phyloP scores from a whole-genome alignment of 2,329 filamentous ascomycete species.

The Purpureocillium takamizusanense region DNA sequence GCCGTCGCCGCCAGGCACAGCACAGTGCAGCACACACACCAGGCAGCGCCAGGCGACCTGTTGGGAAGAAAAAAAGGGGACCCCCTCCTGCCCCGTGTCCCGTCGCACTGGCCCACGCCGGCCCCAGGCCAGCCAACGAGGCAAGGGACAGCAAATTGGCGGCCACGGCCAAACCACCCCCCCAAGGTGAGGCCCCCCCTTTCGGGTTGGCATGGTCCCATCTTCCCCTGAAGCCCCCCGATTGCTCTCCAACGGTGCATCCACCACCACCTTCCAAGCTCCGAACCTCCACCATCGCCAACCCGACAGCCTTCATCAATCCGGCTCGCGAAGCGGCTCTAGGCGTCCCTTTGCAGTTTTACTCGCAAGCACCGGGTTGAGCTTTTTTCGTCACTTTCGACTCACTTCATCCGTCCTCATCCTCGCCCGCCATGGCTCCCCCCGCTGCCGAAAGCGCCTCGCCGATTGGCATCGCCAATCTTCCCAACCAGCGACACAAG shows the following conservation, averaged over 20 bases:
- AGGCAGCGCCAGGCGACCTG: slow-evolving; percentile 3
- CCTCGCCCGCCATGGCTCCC: slow-evolving; percentile 42
- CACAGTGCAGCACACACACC: too few relatives aligned
- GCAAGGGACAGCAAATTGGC: slow-evolving; percentile 22
- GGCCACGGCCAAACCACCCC: background rate
- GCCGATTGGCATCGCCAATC: slow-evolving; percentile 66
- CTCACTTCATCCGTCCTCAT: slow-evolving; percentile 6
- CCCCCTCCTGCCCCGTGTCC: slow-evolving; percentile 6
- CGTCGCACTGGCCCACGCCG: slow-evolving; percentile 4
- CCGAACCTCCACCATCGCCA: slow-evolving; percentile 5
- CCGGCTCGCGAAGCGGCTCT: slow-evolving; percentile 1
- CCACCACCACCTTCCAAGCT: slow-evolving; percentile 6
- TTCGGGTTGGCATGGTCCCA: slow-evolving; percentile 3
- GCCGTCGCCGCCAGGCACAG: too few relatives aligned
- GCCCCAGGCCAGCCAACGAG: slow-evolving; percentile 8
- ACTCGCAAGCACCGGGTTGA: slow-evolving; percentile 1
- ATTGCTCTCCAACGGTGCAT: slow-evolving; percentile 1
- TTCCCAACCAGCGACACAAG: slow-evolving; percentile 67
- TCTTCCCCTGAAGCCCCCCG: slow-evolving; percentile 23
- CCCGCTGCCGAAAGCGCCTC: slow-evolving; percentile 51
- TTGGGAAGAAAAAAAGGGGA: slow-evolving; percentile 11
- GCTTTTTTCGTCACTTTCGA: background rate
- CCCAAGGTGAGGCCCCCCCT: slow-evolving; percentile 12
- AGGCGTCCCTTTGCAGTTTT: slow-evolving; percentile 5
- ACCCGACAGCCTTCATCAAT: slow-evolving; percentile 3